phyloP scores from a whole-genome alignment of 129 eudicot species.

The Sambucus nigra region DNA sequence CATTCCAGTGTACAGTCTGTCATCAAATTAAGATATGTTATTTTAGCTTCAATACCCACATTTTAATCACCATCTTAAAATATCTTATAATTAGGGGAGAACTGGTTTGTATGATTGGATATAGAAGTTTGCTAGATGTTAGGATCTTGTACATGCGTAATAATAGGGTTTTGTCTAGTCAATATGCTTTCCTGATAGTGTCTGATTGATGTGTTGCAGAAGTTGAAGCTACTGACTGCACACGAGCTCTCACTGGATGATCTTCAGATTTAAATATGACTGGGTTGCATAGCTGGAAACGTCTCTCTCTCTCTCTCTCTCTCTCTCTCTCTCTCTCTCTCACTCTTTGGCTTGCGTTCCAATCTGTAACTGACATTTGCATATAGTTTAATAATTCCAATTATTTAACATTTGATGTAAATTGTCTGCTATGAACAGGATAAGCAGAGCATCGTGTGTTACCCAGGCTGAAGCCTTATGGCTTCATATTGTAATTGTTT shows the following conservation, averaged over 20 bases:
- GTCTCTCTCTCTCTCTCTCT: conserved; percentile 6
- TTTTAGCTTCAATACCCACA: no score
- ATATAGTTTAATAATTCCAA: conserved; percentile 8
- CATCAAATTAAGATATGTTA: no score
- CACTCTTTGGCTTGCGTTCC: conserved; percentile 21
- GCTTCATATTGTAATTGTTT: no score
- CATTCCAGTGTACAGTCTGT: no score
- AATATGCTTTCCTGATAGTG: conserved; percentile 6
- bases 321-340: no score
- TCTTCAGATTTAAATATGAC: conserved; percentile 37
- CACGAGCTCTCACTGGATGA: conserved; percentile 60
- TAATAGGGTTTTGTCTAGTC: not conserved
- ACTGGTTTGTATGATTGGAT: no score
- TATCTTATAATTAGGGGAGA: no score
- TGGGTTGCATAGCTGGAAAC: conserved; percentile 2
- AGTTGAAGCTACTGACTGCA: conserved; percentile 52
- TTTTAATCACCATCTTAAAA: no score
- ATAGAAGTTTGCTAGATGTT: not conserved
- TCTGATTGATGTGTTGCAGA: conserved; percentile 39
- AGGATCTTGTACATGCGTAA: not conserved
- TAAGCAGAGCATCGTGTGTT: not conserved
- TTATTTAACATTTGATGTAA: conserved; percentile 14
- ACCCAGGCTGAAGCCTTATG: not conserved
- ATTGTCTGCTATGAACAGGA: conserved; percentile 2
- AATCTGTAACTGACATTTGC: conserved; percentile 17